Conservation (phyloP, 345 rosid genomes). For the Crucihimalaya himalaica region DNA sequence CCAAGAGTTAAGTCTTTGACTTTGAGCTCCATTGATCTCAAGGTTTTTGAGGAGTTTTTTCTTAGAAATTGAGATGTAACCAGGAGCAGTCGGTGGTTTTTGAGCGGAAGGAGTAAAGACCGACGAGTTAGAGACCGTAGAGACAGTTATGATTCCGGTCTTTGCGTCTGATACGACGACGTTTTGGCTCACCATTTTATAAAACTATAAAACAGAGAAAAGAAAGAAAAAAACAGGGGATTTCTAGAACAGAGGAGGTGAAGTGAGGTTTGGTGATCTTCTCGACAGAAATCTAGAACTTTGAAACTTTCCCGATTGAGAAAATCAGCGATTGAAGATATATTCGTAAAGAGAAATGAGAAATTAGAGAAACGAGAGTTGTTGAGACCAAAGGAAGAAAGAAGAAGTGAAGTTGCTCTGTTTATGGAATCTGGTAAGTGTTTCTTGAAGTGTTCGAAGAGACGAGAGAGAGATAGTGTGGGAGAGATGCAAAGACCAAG, state of each 20-base stretch:
- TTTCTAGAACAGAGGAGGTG: background rate
- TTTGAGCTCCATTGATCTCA: conserved; percentile 55
- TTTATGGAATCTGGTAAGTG: conserved; percentile 1
- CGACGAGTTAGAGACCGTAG: conserved; percentile 46
- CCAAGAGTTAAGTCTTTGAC: conserved; percentile 65
- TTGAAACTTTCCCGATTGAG: background rate
- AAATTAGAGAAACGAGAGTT: background rate
- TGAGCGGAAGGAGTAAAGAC: conserved; percentile 50
- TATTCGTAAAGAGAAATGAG: background rate
- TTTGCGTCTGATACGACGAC: conserved; percentile 55
- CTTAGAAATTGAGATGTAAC: conserved; percentile 52
- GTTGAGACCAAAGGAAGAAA: background rate
- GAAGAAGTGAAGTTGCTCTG: conserved; percentile 14
- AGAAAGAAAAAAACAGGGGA: background rate
- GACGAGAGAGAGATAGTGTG: conserved; percentile 38
- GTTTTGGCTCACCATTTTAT: conserved; percentile 62
- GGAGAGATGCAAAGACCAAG: conserved; percentile 18
- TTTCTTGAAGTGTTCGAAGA: conserved; percentile 22
- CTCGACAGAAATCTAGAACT: background rate
- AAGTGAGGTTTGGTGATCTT: background rate
- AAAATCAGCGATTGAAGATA: background rate
- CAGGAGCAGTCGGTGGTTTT: conserved; percentile 73
- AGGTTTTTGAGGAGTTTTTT: conserved; percentile 56
- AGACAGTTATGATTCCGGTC: conserved; percentile 44
- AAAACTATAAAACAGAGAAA: background rate